Conservation (phyloP, 768 basidiomycete species). For the Boletus huronensis region DNA sequence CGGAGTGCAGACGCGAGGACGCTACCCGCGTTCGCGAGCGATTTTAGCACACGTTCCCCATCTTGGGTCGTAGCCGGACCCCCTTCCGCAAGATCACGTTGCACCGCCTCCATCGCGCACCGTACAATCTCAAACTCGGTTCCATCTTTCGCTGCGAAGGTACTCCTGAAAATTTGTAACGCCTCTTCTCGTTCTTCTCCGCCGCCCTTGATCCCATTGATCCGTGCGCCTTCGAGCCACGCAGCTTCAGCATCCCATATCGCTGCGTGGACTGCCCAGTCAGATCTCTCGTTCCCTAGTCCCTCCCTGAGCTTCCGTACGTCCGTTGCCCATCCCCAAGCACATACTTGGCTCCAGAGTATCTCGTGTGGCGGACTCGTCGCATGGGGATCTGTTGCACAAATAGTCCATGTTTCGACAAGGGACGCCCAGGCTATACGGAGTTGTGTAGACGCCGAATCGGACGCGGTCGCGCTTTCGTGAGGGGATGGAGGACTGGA, state of each 20-base stretch:
- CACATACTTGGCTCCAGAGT: conserved; percentile 82
- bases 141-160: conserved; percentile 37
- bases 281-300: conserved; percentile 30
- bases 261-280: conserved; percentile 31
- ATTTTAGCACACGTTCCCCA: conserved; percentile 16
- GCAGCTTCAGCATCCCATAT: conserved; percentile 45
- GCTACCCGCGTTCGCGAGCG: conserved; percentile 35
- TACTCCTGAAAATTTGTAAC: conserved; percentile 34
- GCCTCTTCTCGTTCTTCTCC: conserved; percentile 51
- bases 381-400: conserved; percentile 86
- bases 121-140: conserved; percentile 36
- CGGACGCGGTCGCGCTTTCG: not conserved
- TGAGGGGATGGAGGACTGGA: conserved; percentile 31
- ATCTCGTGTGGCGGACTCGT: conserved; percentile 87
- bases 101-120: conserved; percentile 35
- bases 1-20: conserved; percentile 49
- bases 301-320: conserved; percentile 39
- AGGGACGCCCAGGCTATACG: conserved; percentile 54
- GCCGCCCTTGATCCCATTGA: conserved; percentile 69
- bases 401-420: conserved; percentile 70
- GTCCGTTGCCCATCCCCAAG: conserved; percentile 71
- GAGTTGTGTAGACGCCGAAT: conserved; percentile 25
- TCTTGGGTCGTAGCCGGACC: not conserved
- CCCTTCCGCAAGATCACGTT: conserved; percentile 20
- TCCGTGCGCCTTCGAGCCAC: conserved; percentile 73